Base-by-base conservation (phyloP, 2,329 filamentous ascomycete genomes). In the Onygenales sp. region DNA sequence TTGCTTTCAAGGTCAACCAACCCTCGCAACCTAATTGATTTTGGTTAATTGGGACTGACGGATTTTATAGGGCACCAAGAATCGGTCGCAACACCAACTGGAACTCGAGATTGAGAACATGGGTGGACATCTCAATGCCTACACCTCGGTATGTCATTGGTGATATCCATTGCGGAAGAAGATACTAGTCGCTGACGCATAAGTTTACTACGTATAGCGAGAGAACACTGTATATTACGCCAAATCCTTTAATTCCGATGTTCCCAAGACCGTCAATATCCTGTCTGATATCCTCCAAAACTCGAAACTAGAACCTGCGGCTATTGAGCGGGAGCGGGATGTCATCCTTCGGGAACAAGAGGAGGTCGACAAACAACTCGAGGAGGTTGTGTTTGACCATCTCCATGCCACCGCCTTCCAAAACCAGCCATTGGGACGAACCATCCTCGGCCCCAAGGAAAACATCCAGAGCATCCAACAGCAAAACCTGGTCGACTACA, bases 211-310 rank as follows among this genome's bases (percentile, higher is more conserved):
- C 58, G 21, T 58, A 59, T 66, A 88, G 91, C 89, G 93, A 74
- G 93, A 98, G 77, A 97, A 96, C 83, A 98, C 93, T 66, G 93
- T 98, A 70, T 98, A 98, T 83, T 98, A 97, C 75, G 93, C 93
- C 76, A 96, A 97, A 80, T 86, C 92, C 61, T 95, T 98, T 81
- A 98, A 98, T 80, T 84, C 87, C 75, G 92, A 98, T 72, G 90
- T 97, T 57, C 91, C 91, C 67, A 87, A 91, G 73, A 88, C 88
- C 70, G 93, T 98, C 74, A 90, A 98, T 74, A 97, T 98, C 68
- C 88, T 98, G 58, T 87, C 93, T 79, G 93, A 98, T 72, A 98
- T 98, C 71, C 88, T 98, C 58, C 93, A 97, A 75, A 94, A 98
- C 84, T 97, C 93, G 63, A 96, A 95, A 80, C 89, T 98, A 70